A percentile compares a stretch with the other conserved stretches of the same genome.
These are phyloP conservation scores for Chrysosporium queenslandicum DNA, from an alignment of 2,329 filamentous ascomycete species.

Conservation along the genomic window DNA sequence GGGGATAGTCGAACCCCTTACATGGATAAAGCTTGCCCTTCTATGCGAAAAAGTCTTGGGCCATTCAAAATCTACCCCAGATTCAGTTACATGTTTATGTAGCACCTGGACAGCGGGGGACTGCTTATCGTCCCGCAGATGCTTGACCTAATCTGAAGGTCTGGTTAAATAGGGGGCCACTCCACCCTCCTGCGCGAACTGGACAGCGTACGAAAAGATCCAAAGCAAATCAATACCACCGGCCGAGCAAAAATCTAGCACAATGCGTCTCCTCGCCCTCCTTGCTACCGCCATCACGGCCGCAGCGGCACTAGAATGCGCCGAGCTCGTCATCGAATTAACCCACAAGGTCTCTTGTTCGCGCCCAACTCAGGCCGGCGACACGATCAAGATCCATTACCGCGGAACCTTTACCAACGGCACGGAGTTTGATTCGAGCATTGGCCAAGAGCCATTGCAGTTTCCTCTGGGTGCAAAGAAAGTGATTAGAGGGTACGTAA, in stretches of 20 bases:
- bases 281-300: constrained; percentile 28
- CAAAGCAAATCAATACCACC: not conserved
- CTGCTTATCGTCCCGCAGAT: not conserved
- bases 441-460: constrained; percentile 62
- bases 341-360: constrained; percentile 61
- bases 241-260: not conserved
- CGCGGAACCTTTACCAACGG: constrained; percentile 67
- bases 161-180: not conserved
- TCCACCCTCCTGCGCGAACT: not conserved
- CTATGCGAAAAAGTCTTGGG: not conserved
- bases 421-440: constrained; percentile 71
- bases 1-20: not conserved
- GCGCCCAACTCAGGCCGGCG: constrained; percentile 64
- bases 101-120: not conserved
- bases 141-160: not conserved
- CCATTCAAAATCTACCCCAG: not conserved
- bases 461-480: constrained; percentile 70
- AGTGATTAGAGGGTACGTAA: constrained; percentile 77
- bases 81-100: constrained; percentile 9
- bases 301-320: constrained; percentile 29
- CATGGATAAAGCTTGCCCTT: not conserved
- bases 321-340: constrained; percentile 65
- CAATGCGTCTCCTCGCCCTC: constrained; percentile 28
- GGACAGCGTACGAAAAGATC: not conserved
- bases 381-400: constrained; percentile 81